Evolutionary conservation across 2,329 filamentous ascomycete genomes (phyloP), one percentile per base, ranked within the genome.

Genomic region (Aspergillus jensenii): DNA sequence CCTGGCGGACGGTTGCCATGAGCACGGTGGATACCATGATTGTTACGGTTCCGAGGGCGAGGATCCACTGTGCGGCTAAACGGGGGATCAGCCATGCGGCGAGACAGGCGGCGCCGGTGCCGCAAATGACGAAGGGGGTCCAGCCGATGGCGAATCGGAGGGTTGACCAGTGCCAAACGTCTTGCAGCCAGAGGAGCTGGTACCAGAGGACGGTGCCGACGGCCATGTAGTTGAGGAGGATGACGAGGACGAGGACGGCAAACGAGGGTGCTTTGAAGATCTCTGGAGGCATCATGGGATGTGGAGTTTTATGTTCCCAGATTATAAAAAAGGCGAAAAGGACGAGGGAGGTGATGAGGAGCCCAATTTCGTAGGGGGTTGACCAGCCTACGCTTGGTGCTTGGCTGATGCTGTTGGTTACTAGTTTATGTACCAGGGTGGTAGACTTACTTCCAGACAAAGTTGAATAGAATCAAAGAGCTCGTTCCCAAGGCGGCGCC

Each of bases 121-220:
- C 75, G 7, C 73, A 74, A 12, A 81, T 60, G 0, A 71, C 72
- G 43, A 81, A 77, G 0, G 81, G 79, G 0, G 74, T 71, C 64
- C 73, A 79, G 12, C 71, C 70, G 11, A 74, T 64, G 0, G 73
- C 75, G 27, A 76, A 73, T 11, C 77, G 65, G 3, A 83, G 67
- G 1, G 78, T 70, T 1, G 69, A 71, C 65, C 71, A 71, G n/a
- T 74, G 64, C 12, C 80, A 76, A 4, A 82, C 65, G 9, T 76
- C 63, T 56, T 79, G 74, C 31, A 78, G 67, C 78, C 78, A 82
- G 4, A 77, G 67, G 1, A 78, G 66, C 47, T 77, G 73, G 66
- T 83, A 84, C 78, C 79, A 84, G 7, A 81, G 66, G 0, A 74
- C 66, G n/a, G 78, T 80, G 0, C 79, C 79, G 14, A 79, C 70